phyloP scores from a whole-genome alignment of 1,284 basidiomycete genomes.

The Sanguinoderma infundibulare region DNA sequence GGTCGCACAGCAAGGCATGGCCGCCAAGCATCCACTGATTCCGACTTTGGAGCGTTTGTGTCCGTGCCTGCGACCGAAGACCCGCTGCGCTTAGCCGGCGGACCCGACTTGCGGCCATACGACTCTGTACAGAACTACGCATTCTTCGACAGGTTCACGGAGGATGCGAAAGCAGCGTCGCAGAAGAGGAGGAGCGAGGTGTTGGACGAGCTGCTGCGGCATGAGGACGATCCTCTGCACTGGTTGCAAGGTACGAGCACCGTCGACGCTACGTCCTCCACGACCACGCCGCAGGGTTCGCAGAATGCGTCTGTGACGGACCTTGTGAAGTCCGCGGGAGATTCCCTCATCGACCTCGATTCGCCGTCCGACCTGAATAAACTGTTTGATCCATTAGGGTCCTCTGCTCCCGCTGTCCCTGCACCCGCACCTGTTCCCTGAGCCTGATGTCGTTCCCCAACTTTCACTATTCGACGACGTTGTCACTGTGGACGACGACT shows the following conservation, averaged over 20 bases:
- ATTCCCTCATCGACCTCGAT: conserved; percentile 22
- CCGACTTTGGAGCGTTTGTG: conserved; percentile 73
- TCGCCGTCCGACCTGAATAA: conserved; percentile 12
- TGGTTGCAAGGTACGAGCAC: conserved; percentile 39
- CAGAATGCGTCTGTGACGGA: not conserved
- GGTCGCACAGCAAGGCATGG: conserved; percentile 11
- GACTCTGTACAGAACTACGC: conserved; percentile 35
- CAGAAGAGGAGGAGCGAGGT: conserved; percentile 55
- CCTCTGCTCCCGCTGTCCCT: conserved; percentile 4
- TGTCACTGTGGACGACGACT: not conserved
- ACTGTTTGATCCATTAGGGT: not conserved
- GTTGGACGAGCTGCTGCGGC: conserved; percentile 63
- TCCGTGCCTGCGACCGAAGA: conserved; percentile 64
- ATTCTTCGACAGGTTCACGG: conserved; percentile 64
- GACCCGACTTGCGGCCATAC: conserved; percentile 23
- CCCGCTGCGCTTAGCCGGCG: conserved; percentile 45
- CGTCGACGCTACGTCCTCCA: conserved; percentile 6
- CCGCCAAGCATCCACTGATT: conserved; percentile 31
- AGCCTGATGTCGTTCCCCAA: too few relatives aligned
- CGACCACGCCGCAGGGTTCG: conserved; percentile 24
- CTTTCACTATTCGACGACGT: conserved; percentile 5
- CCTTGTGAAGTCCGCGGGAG: not conserved
- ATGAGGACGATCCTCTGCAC: conserved; percentile 72
- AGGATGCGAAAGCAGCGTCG: conserved; percentile 56
- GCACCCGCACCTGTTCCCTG: not conserved